phyloP scores from a whole-genome alignment of 257 asterid genomes.

The Solanum etuberosum region DNA sequence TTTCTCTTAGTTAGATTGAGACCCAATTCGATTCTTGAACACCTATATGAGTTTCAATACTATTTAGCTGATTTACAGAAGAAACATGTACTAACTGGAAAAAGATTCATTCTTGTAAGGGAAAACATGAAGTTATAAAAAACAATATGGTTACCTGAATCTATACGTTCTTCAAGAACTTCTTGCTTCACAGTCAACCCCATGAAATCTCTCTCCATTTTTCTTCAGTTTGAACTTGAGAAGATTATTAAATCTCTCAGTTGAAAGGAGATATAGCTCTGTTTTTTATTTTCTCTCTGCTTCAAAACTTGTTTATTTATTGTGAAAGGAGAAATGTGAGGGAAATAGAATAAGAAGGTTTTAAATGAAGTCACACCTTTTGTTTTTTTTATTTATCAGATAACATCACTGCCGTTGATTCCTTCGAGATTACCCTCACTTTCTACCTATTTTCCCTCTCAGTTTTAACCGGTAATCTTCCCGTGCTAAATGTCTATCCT shows the following conservation, averaged over 20 bases:
- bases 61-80: not conserved
- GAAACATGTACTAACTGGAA: not conserved
- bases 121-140: not conserved
- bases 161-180: conserved; percentile 29
- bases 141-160: conserved; percentile 31
- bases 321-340: not conserved
- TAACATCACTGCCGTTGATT: not conserved
- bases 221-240: not conserved
- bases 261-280: not conserved
- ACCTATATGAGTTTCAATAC: not conserved
- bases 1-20: too few species aligned
- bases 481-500: not conserved
- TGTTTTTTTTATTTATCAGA: not conserved
- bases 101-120: not conserved
- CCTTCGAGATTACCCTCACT: not conserved
- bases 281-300: not conserved
- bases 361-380: not conserved
- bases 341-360: not conserved
- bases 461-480: not conserved
- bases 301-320: not conserved
- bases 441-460: not conserved
- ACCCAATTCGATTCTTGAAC: not conserved
- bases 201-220: conserved; percentile 75
- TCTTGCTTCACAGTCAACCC: conserved; percentile 62
- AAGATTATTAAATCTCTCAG: not conserved